Base-by-base conservation (phyloP, 139 green algal genomes). In the Closterium sp. region DNA sequence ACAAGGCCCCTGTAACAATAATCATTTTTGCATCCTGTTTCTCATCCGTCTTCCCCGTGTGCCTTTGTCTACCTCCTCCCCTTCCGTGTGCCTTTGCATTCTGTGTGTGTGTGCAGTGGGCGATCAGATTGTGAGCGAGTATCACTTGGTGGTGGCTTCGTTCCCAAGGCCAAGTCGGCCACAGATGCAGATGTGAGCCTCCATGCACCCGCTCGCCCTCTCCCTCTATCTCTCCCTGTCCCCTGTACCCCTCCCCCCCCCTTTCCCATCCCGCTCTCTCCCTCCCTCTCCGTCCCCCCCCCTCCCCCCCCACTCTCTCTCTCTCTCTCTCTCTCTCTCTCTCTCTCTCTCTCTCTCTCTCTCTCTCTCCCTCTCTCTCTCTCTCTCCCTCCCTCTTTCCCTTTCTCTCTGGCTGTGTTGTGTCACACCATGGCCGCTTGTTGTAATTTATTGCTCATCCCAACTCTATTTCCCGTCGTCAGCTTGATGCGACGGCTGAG, bases 81-180 rank as follows among this genome's bases (percentile, higher is more conserved):
- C 9, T 3, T 11, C 50, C 10, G 32, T 3, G 32, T 38, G 32
- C 32, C 85, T 38, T 31, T 91, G 10, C 91, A 2, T 31, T 70
- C 0, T 32, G 3, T 92, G 22, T 31, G 17, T 70, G 9, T 31
- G 88, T 34, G 22, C 28, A 88, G 42, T 93, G 91, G 88, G 30
- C 31, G 34, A 29, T n/a, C 38, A 95, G 96, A 92, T 95, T 24
- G 50, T 73, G 50, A 21, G 50, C 50, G 50, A 73, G 17, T 73
- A 73, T 22, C 50, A 97, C 92, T 98, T 98, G 97, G 96, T 0
- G 97, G 97, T 10, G 97, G 96, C 0, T 92, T 89, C 21, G 88
- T 93, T 19, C 85, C 79, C 30, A 92, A 93, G 30, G n/a, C 28
- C 85, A 30, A 31, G 85, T 32, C 85, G n/a, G n/a, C 85, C 21